phyloP scores from a whole-genome alignment of 805 yeast genomes.

The Candida endomychidarum region DNA sequence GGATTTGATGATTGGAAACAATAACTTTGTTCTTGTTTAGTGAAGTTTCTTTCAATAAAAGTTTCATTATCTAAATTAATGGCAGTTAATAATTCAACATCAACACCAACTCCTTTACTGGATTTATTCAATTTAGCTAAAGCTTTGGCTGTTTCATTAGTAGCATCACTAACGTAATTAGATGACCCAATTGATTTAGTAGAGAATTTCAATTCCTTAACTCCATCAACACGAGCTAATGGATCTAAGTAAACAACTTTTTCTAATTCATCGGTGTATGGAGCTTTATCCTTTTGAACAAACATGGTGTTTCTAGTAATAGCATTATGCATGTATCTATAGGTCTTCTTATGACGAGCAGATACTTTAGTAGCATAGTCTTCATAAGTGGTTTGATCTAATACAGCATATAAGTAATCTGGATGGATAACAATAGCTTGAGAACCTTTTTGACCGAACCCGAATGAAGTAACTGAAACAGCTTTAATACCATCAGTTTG shows the following conservation, averaged over 20 bases:
- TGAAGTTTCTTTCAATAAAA: constrained; percentile 90
- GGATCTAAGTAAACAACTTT: constrained; percentile 93
- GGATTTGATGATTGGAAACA: constrained; percentile 73
- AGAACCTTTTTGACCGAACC: constrained; percentile 99
- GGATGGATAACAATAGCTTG: constrained; percentile 91
- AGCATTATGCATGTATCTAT: constrained; percentile 94
- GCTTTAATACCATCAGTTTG: constrained; percentile 98
- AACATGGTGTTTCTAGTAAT: constrained; percentile 88
- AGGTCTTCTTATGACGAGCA: constrained; percentile 83
- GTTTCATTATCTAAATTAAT: constrained; percentile 87
- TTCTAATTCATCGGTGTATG: constrained; percentile 87
- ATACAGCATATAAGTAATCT: constrained; percentile 85
- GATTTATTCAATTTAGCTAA: constrained; percentile 56
- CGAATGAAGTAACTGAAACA: constrained; percentile 93
- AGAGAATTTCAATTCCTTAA: constrained; percentile 46
- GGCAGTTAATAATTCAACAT: constrained; percentile 84
- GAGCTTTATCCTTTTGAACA: constrained; percentile 90
- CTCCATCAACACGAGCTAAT: constrained; percentile 68
- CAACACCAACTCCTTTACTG: constrained; percentile 87
- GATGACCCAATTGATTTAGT: constrained; percentile 51
- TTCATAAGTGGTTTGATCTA: constrained; percentile 70
- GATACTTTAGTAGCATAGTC: constrained; percentile 68
- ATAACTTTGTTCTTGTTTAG: constrained; percentile 74
- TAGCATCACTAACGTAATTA: constrained; percentile 45
- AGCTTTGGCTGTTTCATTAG: constrained; percentile 64